Evolutionary conservation across 2,329 filamentous ascomycete genomes (phyloP).

Genomic region (Phaeosphaeria sp.): DNA sequence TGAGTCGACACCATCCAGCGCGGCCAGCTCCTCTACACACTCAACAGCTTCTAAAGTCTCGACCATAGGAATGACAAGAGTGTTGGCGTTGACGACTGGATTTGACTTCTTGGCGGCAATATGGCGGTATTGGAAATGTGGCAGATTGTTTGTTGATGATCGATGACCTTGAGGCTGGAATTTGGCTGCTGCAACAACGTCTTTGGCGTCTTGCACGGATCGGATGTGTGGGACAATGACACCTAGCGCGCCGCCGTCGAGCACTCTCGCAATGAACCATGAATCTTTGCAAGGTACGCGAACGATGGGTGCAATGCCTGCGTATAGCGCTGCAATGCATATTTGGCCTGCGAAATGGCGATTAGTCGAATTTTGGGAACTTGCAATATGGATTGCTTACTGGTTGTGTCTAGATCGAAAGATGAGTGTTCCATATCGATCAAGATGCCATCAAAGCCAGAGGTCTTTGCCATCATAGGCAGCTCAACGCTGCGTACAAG

Average conservation of each 20-base stretch:
- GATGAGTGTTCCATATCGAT: constrained; percentile 57
- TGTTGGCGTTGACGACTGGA: constrained; percentile 44
- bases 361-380: background rate
- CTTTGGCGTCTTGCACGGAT: constrained; percentile 46
- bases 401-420: constrained; percentile 42
- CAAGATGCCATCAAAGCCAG: constrained; percentile 52
- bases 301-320: constrained; percentile 52
- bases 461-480: constrained; percentile 50
- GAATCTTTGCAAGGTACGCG: constrained; percentile 50
- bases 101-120: constrained; percentile 46
- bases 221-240: constrained; percentile 54
- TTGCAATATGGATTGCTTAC: background rate
- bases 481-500: constrained; percentile 47
- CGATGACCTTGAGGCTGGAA: constrained; percentile 49
- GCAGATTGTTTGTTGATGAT: constrained; percentile 47
- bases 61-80: constrained; percentile 54
- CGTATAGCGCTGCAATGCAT: constrained; percentile 49
- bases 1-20: constrained; percentile 53
- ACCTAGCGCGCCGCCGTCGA: constrained; percentile 52
- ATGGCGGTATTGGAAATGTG: constrained; percentile 45
- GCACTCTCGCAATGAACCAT: constrained; percentile 48
- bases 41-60: constrained; percentile 51
- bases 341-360: constrained; percentile 35
- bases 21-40: constrained; percentile 50
- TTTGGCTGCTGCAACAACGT: constrained; percentile 48